Evolutionary conservation across 805 yeast genomes (phyloP), one percentile per base, ranked within the genome.

Genomic region (Monosporozyma unispora): DNA sequence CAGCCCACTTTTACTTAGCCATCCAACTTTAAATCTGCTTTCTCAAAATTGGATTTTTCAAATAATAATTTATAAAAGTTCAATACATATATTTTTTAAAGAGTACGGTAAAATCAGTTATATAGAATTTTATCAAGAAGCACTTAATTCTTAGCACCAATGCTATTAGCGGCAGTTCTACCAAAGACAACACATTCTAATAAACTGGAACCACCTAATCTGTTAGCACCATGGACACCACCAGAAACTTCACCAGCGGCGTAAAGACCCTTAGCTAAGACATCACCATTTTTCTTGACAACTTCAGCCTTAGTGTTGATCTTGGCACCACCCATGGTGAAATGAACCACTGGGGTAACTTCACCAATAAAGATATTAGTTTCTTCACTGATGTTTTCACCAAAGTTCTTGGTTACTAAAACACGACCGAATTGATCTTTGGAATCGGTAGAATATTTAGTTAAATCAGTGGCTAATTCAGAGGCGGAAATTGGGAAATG

Each of bases 211-310:
- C 84, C 85, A 28, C 80, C 81, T 25, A 82, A 63, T 62, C 86
- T 72, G 56, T 79, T 79, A 14, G 70, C 73, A 10, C 87, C 87
- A 59, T 81, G 87, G 4, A 81, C 76, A 41, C 86, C 87, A 18
- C 86, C 87, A 45, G 82, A 76, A 19, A 79, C 76, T 60, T 82
- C 87, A 12, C 87, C 88, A 19, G 77, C 78, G 0, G 86, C 86
- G 60, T 70, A 81, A 9, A 81, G 57, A 14, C 81, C 80, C 1
- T 64, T 57, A 2, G 76, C 64, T 8, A 70, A 55, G 1, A 62
- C 49, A 16, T 62, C 57, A 42, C 61, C 65, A 29, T 67, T 55
- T 40, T 64, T 57, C 23, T 55, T 59, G n/a, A 73, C 45, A 1
- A 78, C 79, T 49, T 73, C 73, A 0, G 77, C 67, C 40, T 70